Percentiles rank a stretch among this genome's conserved stretches.
These are phyloP conservation scores for Ophiognomonia clavigignenti-juglandacearum DNA, from an alignment of 2,329 filamentous ascomycete species.

Conservation along the genomic window DNA sequence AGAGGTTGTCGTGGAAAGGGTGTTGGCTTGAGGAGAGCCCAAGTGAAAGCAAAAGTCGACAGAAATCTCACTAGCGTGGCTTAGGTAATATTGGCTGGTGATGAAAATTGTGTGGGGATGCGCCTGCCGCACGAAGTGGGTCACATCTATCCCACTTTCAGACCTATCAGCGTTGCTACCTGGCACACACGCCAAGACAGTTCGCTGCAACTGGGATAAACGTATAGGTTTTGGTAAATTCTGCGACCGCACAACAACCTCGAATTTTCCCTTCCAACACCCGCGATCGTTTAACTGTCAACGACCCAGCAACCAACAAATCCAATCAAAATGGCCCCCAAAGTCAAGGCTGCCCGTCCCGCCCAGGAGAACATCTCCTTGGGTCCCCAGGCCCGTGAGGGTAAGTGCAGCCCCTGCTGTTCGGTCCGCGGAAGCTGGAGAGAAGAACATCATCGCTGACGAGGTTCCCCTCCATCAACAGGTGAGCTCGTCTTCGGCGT, in stretches of 20 bases:
- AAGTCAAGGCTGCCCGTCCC: conserved; percentile 67
- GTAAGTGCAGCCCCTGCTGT: conserved; percentile 44
- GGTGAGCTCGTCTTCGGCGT: conserved; percentile 98
- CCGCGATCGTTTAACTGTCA: conserved; percentile 16
- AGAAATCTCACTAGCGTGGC: too few species aligned
- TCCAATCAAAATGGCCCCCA: conserved; percentile 76
- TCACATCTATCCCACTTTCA: too few species aligned
- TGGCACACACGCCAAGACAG: too few species aligned
- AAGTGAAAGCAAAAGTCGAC: conserved; percentile 8
- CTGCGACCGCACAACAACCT: conserved; percentile 1
- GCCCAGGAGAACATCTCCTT: conserved; percentile 97
- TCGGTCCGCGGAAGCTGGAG: background rate
- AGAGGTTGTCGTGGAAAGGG: conserved; percentile 16
- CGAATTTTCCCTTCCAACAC: background rate
- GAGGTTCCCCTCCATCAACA: conserved; percentile 32
- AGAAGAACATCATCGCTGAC: conserved; percentile 14
- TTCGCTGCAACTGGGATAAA: too few species aligned
- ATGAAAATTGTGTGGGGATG: too few species aligned
- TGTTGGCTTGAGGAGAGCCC: conserved; percentile 23
- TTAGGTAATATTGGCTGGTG: too few species aligned
- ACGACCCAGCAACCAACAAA: conserved; percentile 18
- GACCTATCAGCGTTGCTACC: too few species aligned
- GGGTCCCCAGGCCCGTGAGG: conserved; percentile 94
- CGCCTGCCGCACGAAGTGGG: too few species aligned
- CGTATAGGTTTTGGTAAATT: too few species aligned